Percentiles rank a stretch among this genome's conserved stretches.
Conservation (phyloP, 2,329 filamentous ascomycete genomes). For the Hypomyces rosellus region DNA sequence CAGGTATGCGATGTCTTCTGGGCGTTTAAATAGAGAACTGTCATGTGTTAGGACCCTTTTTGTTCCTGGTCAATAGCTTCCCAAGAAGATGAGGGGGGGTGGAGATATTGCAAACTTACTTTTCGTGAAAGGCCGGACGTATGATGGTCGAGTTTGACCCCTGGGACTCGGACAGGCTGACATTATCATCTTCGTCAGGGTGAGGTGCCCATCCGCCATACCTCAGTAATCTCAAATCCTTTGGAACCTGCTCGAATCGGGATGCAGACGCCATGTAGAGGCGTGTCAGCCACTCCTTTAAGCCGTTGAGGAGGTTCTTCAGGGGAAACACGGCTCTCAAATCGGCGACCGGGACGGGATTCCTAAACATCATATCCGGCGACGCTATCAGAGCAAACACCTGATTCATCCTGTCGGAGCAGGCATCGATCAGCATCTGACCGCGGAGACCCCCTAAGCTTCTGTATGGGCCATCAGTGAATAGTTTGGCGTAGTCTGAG, state of each 20-base stretch:
- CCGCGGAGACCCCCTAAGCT: constrained; percentile 16
- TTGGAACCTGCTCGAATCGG: not conserved
- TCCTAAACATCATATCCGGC: not conserved
- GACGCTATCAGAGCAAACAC: constrained; percentile 8
- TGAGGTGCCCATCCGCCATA: not conserved
- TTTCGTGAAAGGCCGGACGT: not conserved
- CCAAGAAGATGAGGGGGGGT: not conserved
- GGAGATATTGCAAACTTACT: not conserved
- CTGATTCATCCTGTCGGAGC: constrained; percentile 17
- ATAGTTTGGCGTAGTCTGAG: constrained; percentile 9
- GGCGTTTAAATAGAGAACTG: too few relatives aligned
- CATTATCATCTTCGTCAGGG: not conserved
- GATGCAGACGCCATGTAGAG: not conserved
- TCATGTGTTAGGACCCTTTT: too few relatives aligned
- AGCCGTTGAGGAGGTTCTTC: not conserved
- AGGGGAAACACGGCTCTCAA: constrained; percentile 6
- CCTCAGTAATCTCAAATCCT: not conserved
- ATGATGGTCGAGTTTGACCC: not conserved
- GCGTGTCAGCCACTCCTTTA: constrained; percentile 5
- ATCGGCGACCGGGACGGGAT: not conserved
- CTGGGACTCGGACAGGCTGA: not conserved
- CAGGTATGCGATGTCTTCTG: too few relatives aligned
- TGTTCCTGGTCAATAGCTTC: not conserved
- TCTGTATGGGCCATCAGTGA: constrained; percentile 20
- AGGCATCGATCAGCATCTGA: constrained; percentile 16